Conservation (phyloP, 371 early-diverging fungal genomes). For the Syncephalastrum contaminatum region DNA sequence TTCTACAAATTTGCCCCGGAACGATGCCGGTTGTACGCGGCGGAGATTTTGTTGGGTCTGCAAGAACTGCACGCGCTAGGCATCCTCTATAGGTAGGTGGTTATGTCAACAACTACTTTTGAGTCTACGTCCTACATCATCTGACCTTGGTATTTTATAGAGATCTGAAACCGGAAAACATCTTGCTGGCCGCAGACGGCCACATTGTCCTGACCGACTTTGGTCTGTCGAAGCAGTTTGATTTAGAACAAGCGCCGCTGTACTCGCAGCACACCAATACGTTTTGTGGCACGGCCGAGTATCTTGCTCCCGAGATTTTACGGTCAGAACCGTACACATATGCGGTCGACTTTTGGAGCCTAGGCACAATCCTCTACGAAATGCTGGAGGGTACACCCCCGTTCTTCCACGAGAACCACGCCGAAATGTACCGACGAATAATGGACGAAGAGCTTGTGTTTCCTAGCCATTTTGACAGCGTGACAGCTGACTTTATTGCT, state of each 20-base stretch:
- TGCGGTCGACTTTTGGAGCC: conserved; percentile 95
- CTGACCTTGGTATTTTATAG: conserved; percentile 29
- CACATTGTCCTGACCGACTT: conserved; percentile 76
- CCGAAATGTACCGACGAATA: conserved; percentile 80
- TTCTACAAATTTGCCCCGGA: conserved; percentile 32
- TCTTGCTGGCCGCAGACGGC: conserved; percentile 63
- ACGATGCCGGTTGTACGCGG: conserved; percentile 67
- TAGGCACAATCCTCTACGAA: conserved; percentile 92
- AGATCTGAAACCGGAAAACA: conserved; percentile 70
- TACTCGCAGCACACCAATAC: conserved; percentile 74
- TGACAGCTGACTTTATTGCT: conserved; percentile 56
- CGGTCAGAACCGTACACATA: conserved; percentile 77
- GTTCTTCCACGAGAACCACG: conserved; percentile 76
- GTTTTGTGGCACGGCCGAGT: conserved; percentile 95
- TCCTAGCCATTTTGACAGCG: conserved; percentile 60
- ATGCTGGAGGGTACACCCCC: conserved; percentile 77
- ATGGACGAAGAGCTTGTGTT: conserved; percentile 76
- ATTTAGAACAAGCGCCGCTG: conserved; percentile 52
- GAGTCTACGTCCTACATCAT: background rate
- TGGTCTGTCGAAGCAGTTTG: conserved; percentile 69
- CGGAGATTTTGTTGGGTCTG: conserved; percentile 77
- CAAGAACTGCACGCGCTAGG: conserved; percentile 75
- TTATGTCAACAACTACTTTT: background rate
- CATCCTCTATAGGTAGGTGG: conserved; percentile 67
- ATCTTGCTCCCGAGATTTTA: conserved; percentile 90